Evolutionary conservation across 1,284 basidiomycete genomes (phyloP).

Genomic region (Chalciporus sp.): DNA sequence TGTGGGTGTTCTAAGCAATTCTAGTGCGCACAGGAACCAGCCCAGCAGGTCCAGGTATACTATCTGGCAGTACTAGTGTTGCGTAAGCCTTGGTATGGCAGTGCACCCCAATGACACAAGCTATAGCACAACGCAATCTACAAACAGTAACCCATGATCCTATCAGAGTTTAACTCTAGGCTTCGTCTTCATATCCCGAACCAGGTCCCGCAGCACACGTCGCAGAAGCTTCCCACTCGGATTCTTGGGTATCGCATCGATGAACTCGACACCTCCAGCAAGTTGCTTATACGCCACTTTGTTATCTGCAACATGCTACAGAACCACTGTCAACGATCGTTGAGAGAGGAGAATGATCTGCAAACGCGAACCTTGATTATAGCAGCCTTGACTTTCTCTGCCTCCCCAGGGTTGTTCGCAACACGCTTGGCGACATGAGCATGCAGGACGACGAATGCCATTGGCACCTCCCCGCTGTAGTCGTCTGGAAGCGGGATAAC

Average conservation of each 20-base stretch:
- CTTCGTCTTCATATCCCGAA: slow-evolving; percentile 35
- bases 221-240: slow-evolving; percentile 62
- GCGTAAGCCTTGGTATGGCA: neutral
- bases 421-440: slow-evolving; percentile 36
- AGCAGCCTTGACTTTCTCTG: slow-evolving; percentile 35
- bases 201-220: slow-evolving; percentile 55
- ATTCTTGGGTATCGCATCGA: slow-evolving; percentile 59
- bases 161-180: slow-evolving; percentile 27
- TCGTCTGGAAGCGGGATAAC: slow-evolving; percentile 81
- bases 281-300: slow-evolving; percentile 67
- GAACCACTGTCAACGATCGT: neutral
- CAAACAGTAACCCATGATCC: neutral
- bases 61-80: no score
- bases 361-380: slow-evolving; percentile 45
- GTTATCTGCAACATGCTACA: slow-evolving; percentile 62
- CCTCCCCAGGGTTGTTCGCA: slow-evolving; percentile 31
- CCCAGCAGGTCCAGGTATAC: neutral
- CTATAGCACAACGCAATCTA: neutral
- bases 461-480: slow-evolving; percentile 63
- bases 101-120: no score
- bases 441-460: slow-evolving; percentile 56
- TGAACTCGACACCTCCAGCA: slow-evolving; percentile 55
- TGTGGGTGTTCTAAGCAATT: neutral
- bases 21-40: neutral
- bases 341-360: neutral